Conservation (phyloP, 257 asterid species). For the Solanum phureja region DNA sequence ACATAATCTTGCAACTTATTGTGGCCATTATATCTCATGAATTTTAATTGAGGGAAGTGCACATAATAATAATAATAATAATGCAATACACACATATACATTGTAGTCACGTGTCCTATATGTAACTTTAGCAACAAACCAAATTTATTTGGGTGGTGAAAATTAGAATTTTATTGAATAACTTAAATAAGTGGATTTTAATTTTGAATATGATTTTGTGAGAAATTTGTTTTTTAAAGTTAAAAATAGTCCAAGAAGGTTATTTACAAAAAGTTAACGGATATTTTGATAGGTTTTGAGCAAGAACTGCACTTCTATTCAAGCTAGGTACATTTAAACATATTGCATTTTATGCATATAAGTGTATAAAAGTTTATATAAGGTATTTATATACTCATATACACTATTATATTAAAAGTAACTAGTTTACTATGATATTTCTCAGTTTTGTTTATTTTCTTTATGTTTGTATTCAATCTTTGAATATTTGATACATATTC, state of each 20-base stretch:
- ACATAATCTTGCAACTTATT: background rate
- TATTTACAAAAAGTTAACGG: background rate
- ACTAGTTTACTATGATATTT: background rate
- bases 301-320: background rate
- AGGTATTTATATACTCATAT: too few species aligned
- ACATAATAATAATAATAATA: background rate
- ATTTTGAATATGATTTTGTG: background rate
- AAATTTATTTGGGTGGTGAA: background rate
- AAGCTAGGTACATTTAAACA: too few species aligned
- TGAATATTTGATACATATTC: background rate
- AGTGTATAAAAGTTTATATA: too few species aligned
- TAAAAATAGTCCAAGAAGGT: too few species aligned
- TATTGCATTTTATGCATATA: too few species aligned
- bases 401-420: too few species aligned
- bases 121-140: background rate
- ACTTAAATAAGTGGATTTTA: background rate
- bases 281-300: background rate
- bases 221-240: background rate
- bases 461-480: background rate
- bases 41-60: background rate
- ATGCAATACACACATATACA: too few species aligned
- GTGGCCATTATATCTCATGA: background rate
- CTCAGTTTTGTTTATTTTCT: too few species aligned
- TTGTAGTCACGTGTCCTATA: too few species aligned
- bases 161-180: background rate